Evolutionary conservation across 1,139 yeast species (phyloP), one percentile per base, ranked within the genome.

Genomic region (Taphrina flavorubra): DNA sequence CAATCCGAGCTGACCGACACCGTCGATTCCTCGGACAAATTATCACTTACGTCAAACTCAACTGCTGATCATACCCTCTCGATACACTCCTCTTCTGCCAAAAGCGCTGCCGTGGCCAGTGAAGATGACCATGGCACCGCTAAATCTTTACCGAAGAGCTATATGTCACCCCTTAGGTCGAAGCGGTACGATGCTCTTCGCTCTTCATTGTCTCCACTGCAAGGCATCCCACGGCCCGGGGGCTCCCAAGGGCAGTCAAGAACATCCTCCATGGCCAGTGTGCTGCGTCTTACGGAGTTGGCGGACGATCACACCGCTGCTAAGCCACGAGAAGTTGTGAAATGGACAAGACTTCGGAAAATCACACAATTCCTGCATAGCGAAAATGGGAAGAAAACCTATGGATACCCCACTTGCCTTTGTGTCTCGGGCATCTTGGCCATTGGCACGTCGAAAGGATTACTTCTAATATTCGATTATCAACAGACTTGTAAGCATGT

Each of bases 371-470:
- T 76, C 42, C 71, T 83, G 6, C 80, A 78, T 64, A 77, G 84
- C 0, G 78, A 80, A 10, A 75, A 78, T 1, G 79, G 82, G 6
- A 71, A 75, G 25, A 68, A 78, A 2, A 74, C 75, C 8, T 82
- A 83, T 72, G 96, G 96, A 0, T 75, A 77, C 0, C 84, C 87
- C 0, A 78, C 82, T 0, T 77, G 79, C 34, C 74, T 88, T 8
- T 79, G 81, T 3, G 81, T 87, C 0, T 82, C 86, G 0, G 80
- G 86, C 2, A 80, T 80, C 67, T 80, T 90, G 1, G 85, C 85
- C 0, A 74, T 90, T 13, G 95, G 91, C 1, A 89, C 95, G 0
- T 74, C 82, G 0, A 81, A 81, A 62, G 92, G 92, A 0, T 78
- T 76, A 59, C 80, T 89, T 0, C 76, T 88, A 18, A 80, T 87